Percentiles rank a stretch among this genome's conserved stretches.
These are phyloP conservation scores for Tulasnella sp. DNA, from an alignment of 768 basidiomycete species.

Conservation along the genomic window DNA sequence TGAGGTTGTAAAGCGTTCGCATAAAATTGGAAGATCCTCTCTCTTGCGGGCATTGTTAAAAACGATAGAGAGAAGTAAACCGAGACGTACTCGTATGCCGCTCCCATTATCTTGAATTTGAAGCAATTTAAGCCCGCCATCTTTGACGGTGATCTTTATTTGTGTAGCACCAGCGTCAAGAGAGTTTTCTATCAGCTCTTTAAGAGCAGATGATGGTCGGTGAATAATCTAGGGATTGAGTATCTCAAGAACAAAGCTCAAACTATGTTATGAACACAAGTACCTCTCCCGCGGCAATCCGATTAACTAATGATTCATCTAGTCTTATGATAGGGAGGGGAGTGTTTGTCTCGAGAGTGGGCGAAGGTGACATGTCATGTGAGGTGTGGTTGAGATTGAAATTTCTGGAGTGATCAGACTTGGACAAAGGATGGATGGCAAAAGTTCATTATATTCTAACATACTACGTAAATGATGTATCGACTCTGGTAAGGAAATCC, in stretches of 20 bases:
- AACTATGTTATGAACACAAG: slow-evolving; percentile 7
- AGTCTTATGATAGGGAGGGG: slow-evolving; percentile 51
- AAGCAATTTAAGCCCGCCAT: slow-evolving; percentile 87
- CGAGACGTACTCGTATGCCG: slow-evolving; percentile 65
- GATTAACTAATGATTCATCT: slow-evolving; percentile 73
- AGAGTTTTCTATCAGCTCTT: slow-evolving; percentile 88
- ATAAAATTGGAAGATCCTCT: slow-evolving; percentile 76
- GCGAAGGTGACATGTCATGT: too few relatives aligned
- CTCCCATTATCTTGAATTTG: slow-evolving; percentile 96
- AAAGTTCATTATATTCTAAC: too few relatives aligned
- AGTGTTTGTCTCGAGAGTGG: background rate
- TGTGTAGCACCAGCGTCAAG: slow-evolving; percentile 87
- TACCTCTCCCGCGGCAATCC: slow-evolving; percentile 62
- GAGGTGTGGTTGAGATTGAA: too few relatives aligned
- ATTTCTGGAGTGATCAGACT: too few relatives aligned
- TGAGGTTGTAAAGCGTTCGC: slow-evolving; percentile 90
- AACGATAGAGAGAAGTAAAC: background rate
- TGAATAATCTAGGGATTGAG: slow-evolving; percentile 54
- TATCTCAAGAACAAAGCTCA: background rate
- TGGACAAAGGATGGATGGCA: too few relatives aligned
- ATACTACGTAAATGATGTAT: too few relatives aligned
- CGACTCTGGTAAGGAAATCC: too few relatives aligned
- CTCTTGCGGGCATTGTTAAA: slow-evolving; percentile 39
- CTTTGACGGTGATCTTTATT: slow-evolving; percentile 80
- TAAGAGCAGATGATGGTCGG: slow-evolving; percentile 85